Evolutionary conservation across 2,329 filamentous ascomycete genomes (phyloP).

Genomic region (Pseudogymnoascus sp.): DNA sequence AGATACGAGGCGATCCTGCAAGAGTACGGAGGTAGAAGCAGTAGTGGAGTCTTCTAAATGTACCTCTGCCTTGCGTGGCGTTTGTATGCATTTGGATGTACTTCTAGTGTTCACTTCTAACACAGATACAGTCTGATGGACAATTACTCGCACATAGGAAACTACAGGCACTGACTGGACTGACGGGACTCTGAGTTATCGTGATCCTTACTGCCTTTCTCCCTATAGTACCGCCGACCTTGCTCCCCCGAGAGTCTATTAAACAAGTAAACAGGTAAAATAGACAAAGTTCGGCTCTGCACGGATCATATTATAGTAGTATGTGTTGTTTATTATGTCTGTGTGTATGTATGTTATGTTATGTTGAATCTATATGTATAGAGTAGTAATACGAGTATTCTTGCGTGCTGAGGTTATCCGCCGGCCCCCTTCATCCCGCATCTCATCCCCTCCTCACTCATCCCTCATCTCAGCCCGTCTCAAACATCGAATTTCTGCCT

Average conservation of each 20-base stretch:
- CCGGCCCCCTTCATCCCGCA: neutral
- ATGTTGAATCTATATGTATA: neutral
- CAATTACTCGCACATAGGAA: neutral
- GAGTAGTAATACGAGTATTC: neutral
- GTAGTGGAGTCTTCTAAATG: neutral
- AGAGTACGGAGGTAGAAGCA: constrained; percentile 3
- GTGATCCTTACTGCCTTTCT: constrained; percentile 4
- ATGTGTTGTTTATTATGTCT: neutral
- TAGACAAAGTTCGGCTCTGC: neutral
- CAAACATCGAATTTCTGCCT: neutral
- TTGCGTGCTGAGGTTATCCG: neutral
- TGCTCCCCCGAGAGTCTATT: neutral
- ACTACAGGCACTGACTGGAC: neutral
- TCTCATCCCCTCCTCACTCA: neutral
- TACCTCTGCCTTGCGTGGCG: neutral
- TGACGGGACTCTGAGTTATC: neutral
- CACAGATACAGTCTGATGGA: neutral
- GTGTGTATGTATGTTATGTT: neutral
- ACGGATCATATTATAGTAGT: neutral
- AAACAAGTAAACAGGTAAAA: too few relatives aligned
- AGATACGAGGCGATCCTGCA: constrained; percentile 5
- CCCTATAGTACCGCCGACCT: neutral
- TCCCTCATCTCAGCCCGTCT: constrained; percentile 3
- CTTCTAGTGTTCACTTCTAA: neutral
- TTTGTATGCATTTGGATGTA: constrained; percentile 4